Evolutionary conservation across 148 eudicot species (phyloP).

Genomic region (Chenopodium album): DNA sequence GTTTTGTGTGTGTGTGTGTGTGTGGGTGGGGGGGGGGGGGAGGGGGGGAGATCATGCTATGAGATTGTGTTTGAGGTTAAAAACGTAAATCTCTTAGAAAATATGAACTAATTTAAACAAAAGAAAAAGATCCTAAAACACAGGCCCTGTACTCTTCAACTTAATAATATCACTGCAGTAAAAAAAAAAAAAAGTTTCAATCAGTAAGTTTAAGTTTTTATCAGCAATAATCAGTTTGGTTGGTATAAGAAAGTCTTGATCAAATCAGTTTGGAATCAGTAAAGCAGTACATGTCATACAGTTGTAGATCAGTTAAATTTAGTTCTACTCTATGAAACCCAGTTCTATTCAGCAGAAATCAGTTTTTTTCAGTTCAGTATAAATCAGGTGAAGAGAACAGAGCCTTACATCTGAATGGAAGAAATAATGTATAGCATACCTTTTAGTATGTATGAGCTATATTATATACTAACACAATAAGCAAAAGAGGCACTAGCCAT

Average conservation of each 20-base stretch:
- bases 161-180: background rate
- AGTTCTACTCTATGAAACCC: no score
- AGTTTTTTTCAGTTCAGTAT: no score
- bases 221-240: no score
- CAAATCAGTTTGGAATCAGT: no score
- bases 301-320: no score
- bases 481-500: background rate
- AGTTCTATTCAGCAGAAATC: no score
- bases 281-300: no score
- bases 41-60: background rate
- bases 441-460: background rate
- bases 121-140: background rate
- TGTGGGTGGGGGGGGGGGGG: background rate
- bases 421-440: background rate
- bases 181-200: no score
- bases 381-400: background rate
- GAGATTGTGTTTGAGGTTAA: background rate
- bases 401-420: background rate
- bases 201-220: no score
- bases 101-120: no score
- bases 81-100: no score
- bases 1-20: background rate
- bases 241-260: no score
- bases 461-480: background rate
- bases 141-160: background rate